Percentiles rank a stretch among this genome's conserved stretches.
Conservation (phyloP, 257 asterid species). For the Fraxinus americana region DNA sequence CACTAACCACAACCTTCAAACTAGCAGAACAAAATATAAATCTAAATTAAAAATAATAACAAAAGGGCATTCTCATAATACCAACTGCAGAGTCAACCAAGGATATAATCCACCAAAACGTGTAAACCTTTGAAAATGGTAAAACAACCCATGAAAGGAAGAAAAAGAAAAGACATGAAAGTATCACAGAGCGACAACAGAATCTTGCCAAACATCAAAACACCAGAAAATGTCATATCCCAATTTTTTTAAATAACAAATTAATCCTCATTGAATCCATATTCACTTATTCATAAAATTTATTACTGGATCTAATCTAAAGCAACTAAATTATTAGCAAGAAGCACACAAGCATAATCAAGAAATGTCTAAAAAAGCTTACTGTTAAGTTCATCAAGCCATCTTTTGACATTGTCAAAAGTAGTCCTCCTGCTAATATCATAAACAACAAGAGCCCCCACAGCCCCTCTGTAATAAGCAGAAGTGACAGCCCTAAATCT, state of each 20-base stretch:
- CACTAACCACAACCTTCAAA: background rate
- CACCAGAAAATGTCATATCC: background rate
- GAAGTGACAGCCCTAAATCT: constrained; percentile 84
- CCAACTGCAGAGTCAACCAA: background rate
- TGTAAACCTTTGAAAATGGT: background rate
- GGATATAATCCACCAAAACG: background rate
- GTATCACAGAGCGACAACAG: background rate
- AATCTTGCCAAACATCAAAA: background rate
- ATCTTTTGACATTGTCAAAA: constrained; percentile 60
- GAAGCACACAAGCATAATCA: background rate
- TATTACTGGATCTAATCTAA: background rate
- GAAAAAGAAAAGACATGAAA: background rate
- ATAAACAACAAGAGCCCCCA: constrained; percentile 76
- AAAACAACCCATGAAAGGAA: background rate
- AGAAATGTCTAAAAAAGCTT: constrained; percentile 12
- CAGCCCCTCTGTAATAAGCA: constrained; percentile 86
- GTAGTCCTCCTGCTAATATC: constrained; percentile 63
- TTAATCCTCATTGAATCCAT: background rate
- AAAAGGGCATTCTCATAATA: background rate
- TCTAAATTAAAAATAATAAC: too few relatives aligned
- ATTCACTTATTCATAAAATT: background rate
- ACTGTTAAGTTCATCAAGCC: constrained; percentile 87
- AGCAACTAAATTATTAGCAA: background rate
- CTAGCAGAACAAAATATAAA: too few relatives aligned
- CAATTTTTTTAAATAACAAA: background rate